phyloP scores from a whole-genome alignment of 2,329 filamentous ascomycete species.

The Fusarium sp. region DNA sequence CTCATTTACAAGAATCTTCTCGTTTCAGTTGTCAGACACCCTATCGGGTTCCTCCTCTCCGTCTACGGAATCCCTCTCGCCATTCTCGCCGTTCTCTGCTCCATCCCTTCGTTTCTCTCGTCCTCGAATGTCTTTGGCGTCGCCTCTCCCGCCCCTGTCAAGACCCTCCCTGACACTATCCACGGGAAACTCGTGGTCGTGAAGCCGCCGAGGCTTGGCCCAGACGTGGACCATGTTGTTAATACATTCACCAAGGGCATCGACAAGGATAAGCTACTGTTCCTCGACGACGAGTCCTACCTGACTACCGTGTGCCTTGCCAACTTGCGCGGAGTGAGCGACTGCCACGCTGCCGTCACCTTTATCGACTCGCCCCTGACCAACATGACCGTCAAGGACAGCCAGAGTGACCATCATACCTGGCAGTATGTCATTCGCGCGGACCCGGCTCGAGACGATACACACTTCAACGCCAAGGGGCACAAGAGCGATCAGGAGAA shows the following conservation, averaged over 20 bases:
- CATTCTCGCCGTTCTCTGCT: constrained; percentile 44
- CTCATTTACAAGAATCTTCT: constrained; percentile 29
- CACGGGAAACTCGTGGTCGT: constrained; percentile 43
- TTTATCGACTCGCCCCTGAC: constrained; percentile 46
- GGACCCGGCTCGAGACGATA: constrained; percentile 43
- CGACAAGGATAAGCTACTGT: constrained; percentile 14
- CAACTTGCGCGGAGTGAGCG: constrained; percentile 41
- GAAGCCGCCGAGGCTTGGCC: constrained; percentile 29
- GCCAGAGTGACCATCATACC: constrained; percentile 26
- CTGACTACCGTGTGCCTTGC: constrained; percentile 34
- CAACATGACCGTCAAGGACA: not conserved
- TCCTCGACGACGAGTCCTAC: constrained; percentile 29
- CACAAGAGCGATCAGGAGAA: constrained; percentile 37
- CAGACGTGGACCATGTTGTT: constrained; percentile 41
- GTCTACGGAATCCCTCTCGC: constrained; percentile 42
- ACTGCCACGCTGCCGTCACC: constrained; percentile 43
- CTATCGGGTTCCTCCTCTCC: constrained; percentile 30
- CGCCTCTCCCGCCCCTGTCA: constrained; percentile 31
- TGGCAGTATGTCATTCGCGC: constrained; percentile 45
- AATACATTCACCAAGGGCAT: constrained; percentile 37
- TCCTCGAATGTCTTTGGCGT: constrained; percentile 23
- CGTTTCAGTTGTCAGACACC: constrained; percentile 14
- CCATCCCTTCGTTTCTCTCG: constrained; percentile 40
- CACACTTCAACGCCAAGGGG: constrained; percentile 61
- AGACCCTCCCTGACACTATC: constrained; percentile 27